These are phyloP conservation scores for Neopestalotiopsis sp. DNA, from an alignment of 2,329 filamentous ascomycete genomes.

Conservation along the genomic window DNA sequence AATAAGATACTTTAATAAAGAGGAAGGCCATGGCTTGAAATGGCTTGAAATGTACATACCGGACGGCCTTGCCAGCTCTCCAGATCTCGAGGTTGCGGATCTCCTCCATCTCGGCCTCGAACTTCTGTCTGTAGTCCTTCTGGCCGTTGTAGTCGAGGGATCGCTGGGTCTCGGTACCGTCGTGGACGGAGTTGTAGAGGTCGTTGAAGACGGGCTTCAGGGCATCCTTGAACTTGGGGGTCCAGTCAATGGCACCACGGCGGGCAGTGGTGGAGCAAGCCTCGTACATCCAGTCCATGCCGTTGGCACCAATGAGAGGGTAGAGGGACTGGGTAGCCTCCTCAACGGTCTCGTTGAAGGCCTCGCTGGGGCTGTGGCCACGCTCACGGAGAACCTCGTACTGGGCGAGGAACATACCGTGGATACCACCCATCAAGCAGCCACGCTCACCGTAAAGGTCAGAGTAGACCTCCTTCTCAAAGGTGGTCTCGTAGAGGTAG, in stretches of 20 bases:
- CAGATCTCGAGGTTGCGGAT: conserved; percentile 99
- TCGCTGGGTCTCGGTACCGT: conserved; percentile 93
- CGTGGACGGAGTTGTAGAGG: conserved; percentile 90
- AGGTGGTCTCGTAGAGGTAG: conserved; percentile 99
- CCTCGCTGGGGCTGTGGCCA: conserved; percentile 96
- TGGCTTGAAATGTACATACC: conserved; percentile 55
- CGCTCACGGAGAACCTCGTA: conserved; percentile 99
- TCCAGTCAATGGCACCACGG: conserved; percentile 99
- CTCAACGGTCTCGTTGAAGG: conserved; percentile 99
- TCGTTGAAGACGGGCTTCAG: conserved; percentile 99
- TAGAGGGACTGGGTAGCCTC: conserved; percentile 98
- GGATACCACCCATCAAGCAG: conserved; percentile 99
- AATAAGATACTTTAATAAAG: background rate
- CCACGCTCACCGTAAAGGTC: conserved; percentile 99
- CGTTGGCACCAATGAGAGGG: conserved; percentile 94
- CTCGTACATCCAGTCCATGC: conserved; percentile 99
- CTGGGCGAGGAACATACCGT: conserved; percentile 99
- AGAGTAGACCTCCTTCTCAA: conserved; percentile 99
- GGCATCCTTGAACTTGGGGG: conserved; percentile 93
- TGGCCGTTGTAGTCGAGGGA: conserved; percentile 97
- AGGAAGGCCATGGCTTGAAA: background rate
- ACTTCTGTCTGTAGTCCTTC: conserved; percentile 94
- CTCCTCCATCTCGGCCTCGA: conserved; percentile 98
- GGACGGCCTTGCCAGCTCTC: conserved; percentile 96
- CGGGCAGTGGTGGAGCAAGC: conserved; percentile 99